Base-by-base conservation (phyloP, 2,329 filamentous ascomycete species). In the Diaporthe sp. region DNA sequence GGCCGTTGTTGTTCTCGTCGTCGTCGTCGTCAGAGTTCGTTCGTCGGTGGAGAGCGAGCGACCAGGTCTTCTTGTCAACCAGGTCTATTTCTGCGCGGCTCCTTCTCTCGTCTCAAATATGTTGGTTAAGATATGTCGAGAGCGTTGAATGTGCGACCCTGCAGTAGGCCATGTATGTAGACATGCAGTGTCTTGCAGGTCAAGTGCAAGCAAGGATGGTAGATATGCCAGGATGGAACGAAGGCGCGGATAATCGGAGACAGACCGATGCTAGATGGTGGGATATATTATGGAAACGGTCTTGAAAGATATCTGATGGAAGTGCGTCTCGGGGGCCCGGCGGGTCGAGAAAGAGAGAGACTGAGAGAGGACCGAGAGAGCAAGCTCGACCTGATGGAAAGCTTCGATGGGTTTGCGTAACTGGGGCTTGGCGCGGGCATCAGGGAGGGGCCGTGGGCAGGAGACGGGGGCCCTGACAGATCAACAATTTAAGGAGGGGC, bases 381-480 rank as follows among this genome's bases (percentile, higher is more conserved):
- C 44, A 61, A 61, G 44, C 70, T 49, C 37, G 70, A 59, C 70
- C 70, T 72, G 55, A 46, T 53, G 28, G 46, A 69, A 68, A 69
- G 65, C 65, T 69, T 69, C 46, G 65, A 39, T 69, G 49, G 49
- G 65, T 69, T 69, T 69, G 65, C 49, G 65, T 69, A 55, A 69
- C 71, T 73, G 49, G 55, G 55, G 53, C 55, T 61, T 59, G 69
- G 55, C 53, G 10, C 37, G 69, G 55, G n/a, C 42, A 46, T 19
- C 42, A 73, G 58, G 58, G 71, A 73, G 71, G 57, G 51, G 53
- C 68, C 68, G 65, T 39, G 65, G 65, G 49, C 49, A 42, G 49
- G 34, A 69, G 65, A 69, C 19, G 62, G 65, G 65, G 65, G 34
- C n/a, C 49, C 42, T 65, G 25, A 19, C n/a, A 44, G 42, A 65